Conservation (phyloP, 306 rosid genomes). For the Trichosanthes cucumerina region DNA sequence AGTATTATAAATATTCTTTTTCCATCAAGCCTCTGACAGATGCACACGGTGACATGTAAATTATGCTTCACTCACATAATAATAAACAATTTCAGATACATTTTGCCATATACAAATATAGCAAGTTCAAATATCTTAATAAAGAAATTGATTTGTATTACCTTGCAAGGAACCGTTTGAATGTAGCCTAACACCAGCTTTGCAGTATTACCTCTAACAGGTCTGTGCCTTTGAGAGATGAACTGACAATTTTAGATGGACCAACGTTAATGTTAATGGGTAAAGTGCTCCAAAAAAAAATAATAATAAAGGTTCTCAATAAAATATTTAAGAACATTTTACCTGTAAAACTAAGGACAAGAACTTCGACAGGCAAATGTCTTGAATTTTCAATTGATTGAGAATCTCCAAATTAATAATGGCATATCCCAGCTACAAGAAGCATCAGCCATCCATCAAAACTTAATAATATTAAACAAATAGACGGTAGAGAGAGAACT, state of each 20-base stretch:
- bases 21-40: not conserved
- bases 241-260: constrained; percentile 41
- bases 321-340: constrained; percentile 17
- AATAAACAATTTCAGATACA: not conserved
- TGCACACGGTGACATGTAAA: not conserved
- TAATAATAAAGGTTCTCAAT: not conserved
- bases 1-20: not conserved
- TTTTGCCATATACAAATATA: not conserved
- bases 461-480: not conserved
- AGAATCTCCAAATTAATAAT: constrained; percentile 60
- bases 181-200: constrained; percentile 58
- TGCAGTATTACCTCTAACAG: constrained; percentile 65
- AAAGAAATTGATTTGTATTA: constrained; percentile 17
- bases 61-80: not conserved
- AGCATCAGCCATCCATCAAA: constrained; percentile 9
- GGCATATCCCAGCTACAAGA: constrained; percentile 77
- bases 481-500: not conserved
- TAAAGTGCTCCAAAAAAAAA: not conserved
- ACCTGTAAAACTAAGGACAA: constrained; percentile 65
- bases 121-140: not conserved
- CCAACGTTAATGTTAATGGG: constrained; percentile 1
- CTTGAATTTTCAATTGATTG: constrained; percentile 35
- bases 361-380: constrained; percentile 57
- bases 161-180: constrained; percentile 69
- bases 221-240: constrained; percentile 79